Conservation (phyloP, 2,329 filamentous ascomycete species). For the Paradendryphiella salina region DNA sequence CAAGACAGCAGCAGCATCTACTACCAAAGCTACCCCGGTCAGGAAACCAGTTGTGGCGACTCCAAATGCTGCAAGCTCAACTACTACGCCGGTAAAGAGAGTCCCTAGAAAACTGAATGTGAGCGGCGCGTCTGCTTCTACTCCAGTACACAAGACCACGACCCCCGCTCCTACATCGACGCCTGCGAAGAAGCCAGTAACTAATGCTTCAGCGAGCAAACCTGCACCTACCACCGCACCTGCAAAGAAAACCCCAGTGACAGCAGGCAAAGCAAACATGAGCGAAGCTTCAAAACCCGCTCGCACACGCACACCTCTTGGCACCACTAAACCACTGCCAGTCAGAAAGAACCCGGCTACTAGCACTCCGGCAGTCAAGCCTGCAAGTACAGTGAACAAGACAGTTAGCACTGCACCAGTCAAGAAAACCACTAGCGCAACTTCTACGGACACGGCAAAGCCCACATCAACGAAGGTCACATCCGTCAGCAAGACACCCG, state of each 20-base stretch:
- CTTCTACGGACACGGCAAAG: conserved; percentile 7
- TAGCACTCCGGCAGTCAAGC: conserved; percentile 8
- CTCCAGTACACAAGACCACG: conserved; percentile 3
- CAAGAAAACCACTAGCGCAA: conserved; percentile 20
- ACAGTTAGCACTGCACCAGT: conserved; percentile 12
- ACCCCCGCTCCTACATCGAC: conserved; percentile 15
- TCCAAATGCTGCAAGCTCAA: conserved; percentile 11
- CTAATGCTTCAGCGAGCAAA: conserved; percentile 26
- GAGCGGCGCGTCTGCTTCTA: conserved; percentile 9
- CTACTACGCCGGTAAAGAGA: conserved; percentile 33
- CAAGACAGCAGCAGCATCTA: conserved; percentile 21
- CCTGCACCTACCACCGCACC: conserved; percentile 26
- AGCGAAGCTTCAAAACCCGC: conserved; percentile 24
- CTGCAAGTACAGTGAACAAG: conserved; percentile 19
- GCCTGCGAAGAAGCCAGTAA: conserved; percentile 7
- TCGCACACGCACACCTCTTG: conserved; percentile 18
- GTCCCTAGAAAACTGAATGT: conserved; percentile 23
- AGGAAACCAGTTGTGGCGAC: conserved; percentile 20
- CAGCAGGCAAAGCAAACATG: conserved; percentile 21
- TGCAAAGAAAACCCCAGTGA: conserved; percentile 24
- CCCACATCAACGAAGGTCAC: conserved; percentile 22
- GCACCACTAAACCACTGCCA: conserved; percentile 27
- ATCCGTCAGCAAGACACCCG: conserved; percentile 32
- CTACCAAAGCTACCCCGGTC: conserved; percentile 19
- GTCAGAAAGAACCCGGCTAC: conserved; percentile 12